Conservation (phyloP, 441 rosid species). For the Flueggea neowawraea region DNA sequence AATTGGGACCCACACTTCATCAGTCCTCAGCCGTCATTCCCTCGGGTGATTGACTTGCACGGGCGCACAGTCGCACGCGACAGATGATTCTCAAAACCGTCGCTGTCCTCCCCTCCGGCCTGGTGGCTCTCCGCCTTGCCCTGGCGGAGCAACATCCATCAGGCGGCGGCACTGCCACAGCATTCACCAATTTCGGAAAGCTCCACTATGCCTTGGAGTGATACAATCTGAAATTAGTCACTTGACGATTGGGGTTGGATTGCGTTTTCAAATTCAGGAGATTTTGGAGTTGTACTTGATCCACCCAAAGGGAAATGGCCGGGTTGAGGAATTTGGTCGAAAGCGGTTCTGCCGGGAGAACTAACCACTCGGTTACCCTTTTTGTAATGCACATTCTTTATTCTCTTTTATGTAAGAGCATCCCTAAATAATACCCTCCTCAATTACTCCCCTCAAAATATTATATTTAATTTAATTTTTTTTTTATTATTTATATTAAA, state of each 20-base stretch:
- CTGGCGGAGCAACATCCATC: constrained; percentile 16
- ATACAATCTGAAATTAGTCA: constrained; percentile 85
- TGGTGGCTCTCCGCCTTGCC: constrained; percentile 10
- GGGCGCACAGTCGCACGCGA: no score
- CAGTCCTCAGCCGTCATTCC: no score
- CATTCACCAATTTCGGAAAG: constrained; percentile 69
- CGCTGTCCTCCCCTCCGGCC: constrained; percentile 8
- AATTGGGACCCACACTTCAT: no score
- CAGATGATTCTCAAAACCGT: no score
- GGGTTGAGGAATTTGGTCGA: constrained; percentile 63
- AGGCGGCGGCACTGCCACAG: constrained; percentile 47
- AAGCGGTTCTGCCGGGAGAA: constrained; percentile 67
- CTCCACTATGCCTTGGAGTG: constrained; percentile 67
- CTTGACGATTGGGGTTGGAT: constrained; percentile 75
- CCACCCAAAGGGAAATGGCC: constrained; percentile 80
- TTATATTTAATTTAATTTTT: no score
- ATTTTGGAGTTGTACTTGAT: constrained; percentile 70
- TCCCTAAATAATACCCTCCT: no score
- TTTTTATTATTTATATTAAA: no score
- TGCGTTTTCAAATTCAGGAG: constrained; percentile 69
- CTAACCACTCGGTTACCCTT: constrained; percentile 82
- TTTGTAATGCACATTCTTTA: no score
- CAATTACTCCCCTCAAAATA: no score
- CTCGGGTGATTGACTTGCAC: no score
- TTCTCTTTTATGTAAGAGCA: no score